These are phyloP conservation scores for Euphrasia confusa DNA, from an alignment of 257 asterid genomes.

Conservation along the genomic window DNA sequence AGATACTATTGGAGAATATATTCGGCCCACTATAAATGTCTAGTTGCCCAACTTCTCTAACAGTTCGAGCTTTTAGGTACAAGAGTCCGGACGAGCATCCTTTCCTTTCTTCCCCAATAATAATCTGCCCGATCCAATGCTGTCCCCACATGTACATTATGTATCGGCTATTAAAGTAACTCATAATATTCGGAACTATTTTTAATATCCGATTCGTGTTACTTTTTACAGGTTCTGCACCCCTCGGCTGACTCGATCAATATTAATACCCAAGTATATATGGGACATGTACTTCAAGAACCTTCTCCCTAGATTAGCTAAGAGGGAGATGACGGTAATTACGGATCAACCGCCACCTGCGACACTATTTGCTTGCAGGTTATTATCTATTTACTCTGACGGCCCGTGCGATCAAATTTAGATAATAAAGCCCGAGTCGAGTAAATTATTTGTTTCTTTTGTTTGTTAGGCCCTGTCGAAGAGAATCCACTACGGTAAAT, in stretches of 20 bases:
- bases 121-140: conserved; percentile 53
- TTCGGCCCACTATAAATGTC: too few relatives aligned
- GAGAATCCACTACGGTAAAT: conserved; percentile 94
- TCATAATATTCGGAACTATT: neutral
- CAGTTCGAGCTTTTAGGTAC: too few relatives aligned
- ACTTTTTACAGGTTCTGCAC: conserved; percentile 64
- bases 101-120: conserved; percentile 78
- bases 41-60: too few relatives aligned
- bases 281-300: conserved; percentile 82
- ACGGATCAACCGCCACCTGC: conserved; percentile 77
- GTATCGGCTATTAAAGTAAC: too few relatives aligned
- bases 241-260: conserved; percentile 68
- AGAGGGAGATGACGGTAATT: conserved; percentile 83
- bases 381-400: conserved; percentile 26
- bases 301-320: conserved; percentile 74
- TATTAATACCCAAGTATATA: conserved; percentile 62
- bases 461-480: conserved; percentile 61
- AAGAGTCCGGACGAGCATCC: conserved; percentile 94
- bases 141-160: conserved; percentile 72
- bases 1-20: too few relatives aligned
- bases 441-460: neutral
- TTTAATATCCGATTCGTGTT: too few relatives aligned
- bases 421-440: neutral
- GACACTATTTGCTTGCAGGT: conserved; percentile 98
- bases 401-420: neutral